Evolutionary conservation across 345 rosid species (phyloP).

Genomic region (Moringa oleifera): DNA sequence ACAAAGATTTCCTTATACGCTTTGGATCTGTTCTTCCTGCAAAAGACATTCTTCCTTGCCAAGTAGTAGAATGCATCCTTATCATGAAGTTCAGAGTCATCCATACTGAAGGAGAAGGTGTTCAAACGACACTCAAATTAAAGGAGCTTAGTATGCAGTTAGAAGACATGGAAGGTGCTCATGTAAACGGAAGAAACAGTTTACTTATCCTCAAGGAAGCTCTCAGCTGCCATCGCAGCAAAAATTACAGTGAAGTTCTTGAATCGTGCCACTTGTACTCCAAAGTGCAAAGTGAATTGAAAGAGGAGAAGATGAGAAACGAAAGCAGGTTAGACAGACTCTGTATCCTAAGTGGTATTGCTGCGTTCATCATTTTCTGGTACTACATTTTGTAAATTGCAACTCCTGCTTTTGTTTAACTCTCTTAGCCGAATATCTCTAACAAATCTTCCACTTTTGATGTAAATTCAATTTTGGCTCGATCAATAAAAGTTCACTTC

Average conservation of each 20-base stretch:
- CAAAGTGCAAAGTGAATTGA: constrained; percentile 57
- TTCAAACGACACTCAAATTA: constrained; percentile 44
- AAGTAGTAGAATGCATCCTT: constrained; percentile 65
- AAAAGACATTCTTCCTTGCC: constrained; percentile 56
- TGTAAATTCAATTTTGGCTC: constrained; percentile 33
- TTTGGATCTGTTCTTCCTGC: constrained; percentile 81
- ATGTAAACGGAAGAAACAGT: constrained; percentile 70
- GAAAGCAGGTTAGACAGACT: constrained; percentile 63
- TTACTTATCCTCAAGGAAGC: constrained; percentile 62
- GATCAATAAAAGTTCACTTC: constrained; percentile 9
- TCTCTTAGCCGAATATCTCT: constrained; percentile 11
- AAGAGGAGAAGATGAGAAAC: constrained; percentile 68
- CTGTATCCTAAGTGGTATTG: constrained; percentile 54
- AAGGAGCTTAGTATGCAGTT: constrained; percentile 76
- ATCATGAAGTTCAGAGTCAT: constrained; percentile 60
- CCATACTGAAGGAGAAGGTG: constrained; percentile 38
- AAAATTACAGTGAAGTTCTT: constrained; percentile 60
- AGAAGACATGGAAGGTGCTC: constrained; percentile 81
- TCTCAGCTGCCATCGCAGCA: constrained; percentile 58
- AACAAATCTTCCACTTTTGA: constrained; percentile 5
- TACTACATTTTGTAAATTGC: constrained; percentile 45
- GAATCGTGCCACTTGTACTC: constrained; percentile 68
- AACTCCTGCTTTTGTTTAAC: neutral
- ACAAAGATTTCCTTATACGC: constrained; percentile 65
- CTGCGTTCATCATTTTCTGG: constrained; percentile 59